Evolutionary conservation across 2,329 filamentous ascomycete genomes (phyloP), one percentile per base, ranked within the genome.

Genomic region (Piedraia hortae): DNA sequence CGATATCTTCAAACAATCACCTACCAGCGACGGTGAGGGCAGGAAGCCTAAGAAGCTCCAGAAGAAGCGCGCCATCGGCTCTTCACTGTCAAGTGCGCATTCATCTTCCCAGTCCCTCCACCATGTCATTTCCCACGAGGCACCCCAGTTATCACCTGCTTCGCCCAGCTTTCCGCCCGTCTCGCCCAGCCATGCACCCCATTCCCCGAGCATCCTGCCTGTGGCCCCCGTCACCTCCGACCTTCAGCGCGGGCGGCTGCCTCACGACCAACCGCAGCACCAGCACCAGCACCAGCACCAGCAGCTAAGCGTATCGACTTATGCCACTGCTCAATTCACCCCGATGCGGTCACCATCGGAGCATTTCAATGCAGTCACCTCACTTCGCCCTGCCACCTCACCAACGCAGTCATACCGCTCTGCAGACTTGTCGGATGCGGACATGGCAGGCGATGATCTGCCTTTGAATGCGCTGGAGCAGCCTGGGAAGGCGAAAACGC

Each of bases 41-140:
- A 62, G 73, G 20, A 70, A 69, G 39, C 75, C 78, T 0, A 91
- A 90, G 38, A 90, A 91, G 45, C 51, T 97, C 22, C 72, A 70
- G 44, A 93, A 93, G 53, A 90, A 75, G 45, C 58, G 67, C n/a
- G 52, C 72, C 24, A 68, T 73, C 0, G 68, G 65, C 18, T 75
- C 73, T 37, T 48, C 71, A 11, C 80, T 77, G 34, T 69, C 68
- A 10, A 91, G 82, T 40, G 80, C 82, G 0, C 78, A 90, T 31
- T 91, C 80, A 39, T 93, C 85, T 9, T 71, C 62, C 4, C 62
- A 72, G 9, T 91, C 80, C 13, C 30, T 45, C 11, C 29, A 32
- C 10, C 27, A 41, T 14, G 54, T 38, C n/a, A 23, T 19, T 4
- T 16, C 21, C 10, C 27, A 35, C 10, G 34, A 37, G 6, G 19